Conservation (phyloP, 176 grass and related monocot species). For the Thalia dealbata region DNA sequence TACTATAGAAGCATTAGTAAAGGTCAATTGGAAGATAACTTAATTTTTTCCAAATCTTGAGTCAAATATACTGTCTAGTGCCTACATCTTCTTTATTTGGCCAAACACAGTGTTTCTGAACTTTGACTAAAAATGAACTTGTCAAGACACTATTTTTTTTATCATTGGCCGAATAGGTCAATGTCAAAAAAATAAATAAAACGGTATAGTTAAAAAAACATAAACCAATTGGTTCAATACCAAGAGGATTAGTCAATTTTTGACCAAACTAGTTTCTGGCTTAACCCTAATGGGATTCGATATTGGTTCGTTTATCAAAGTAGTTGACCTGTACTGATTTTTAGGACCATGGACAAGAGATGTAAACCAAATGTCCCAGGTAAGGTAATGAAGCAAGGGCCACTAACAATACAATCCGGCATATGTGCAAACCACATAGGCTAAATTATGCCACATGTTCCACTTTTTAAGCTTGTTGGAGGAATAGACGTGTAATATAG, state of each 20-base stretch:
- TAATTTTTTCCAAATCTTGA: not conserved
- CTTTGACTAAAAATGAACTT: too few relatives aligned
- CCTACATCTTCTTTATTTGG: not conserved
- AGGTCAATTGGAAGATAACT: not conserved
- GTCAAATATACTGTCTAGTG: not conserved
- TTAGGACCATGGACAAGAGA: not conserved
- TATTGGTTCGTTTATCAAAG: too few relatives aligned
- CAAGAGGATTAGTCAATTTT: too few relatives aligned
- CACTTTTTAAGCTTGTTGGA: not conserved
- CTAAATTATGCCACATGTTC: not conserved
- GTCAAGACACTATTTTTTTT: too few relatives aligned
- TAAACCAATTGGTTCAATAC: too few relatives aligned
- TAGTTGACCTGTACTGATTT: too few relatives aligned
- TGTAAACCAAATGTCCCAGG: not conserved
- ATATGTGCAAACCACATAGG: not conserved
- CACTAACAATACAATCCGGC: not conserved
- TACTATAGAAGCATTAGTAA: not conserved
- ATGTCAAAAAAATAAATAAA: too few relatives aligned
- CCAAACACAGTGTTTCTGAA: not conserved
- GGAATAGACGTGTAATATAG: too few relatives aligned
- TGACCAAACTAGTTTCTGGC: too few relatives aligned
- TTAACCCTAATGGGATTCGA: too few relatives aligned
- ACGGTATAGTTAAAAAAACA: too few relatives aligned
- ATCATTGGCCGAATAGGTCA: too few relatives aligned
- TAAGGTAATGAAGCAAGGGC: not conserved